Conservation (phyloP, 805 yeast species). For the Zygotorulaspora chibaensis region DNA sequence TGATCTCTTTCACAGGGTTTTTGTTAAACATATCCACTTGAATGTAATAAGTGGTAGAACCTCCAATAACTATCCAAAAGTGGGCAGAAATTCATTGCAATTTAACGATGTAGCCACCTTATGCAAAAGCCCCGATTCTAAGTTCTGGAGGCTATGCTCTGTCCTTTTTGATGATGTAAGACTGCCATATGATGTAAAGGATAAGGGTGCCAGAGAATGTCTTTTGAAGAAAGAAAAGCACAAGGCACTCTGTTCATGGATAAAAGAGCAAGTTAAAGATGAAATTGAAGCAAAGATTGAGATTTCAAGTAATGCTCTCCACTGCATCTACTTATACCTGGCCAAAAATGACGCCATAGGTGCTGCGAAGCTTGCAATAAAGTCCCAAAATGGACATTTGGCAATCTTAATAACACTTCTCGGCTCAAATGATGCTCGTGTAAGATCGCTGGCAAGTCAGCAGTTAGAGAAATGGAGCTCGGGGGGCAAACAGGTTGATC, state of each 20-base stretch:
- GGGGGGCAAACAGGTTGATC: slow-evolving; percentile 39
- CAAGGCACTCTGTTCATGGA: slow-evolving; percentile 52
- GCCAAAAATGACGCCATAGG: slow-evolving; percentile 52
- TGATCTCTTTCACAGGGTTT: slow-evolving; percentile 14
- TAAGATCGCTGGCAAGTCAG: slow-evolving; percentile 48
- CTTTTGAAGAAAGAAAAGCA: slow-evolving; percentile 40
- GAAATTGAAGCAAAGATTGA: slow-evolving; percentile 36
- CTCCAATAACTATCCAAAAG: slow-evolving; percentile 37
- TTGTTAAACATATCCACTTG: slow-evolving; percentile 23
- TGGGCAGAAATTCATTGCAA: slow-evolving; percentile 35
- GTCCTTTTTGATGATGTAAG: slow-evolving; percentile 51
- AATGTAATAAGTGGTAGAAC: slow-evolving; percentile 28
- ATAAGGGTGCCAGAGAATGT: slow-evolving; percentile 20
- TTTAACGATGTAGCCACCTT: slow-evolving; percentile 25
- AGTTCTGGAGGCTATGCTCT: slow-evolving; percentile 54
- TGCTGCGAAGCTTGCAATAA: slow-evolving; percentile 60
- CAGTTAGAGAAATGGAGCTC: slow-evolving; percentile 68
- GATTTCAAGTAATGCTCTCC: slow-evolving; percentile 40
- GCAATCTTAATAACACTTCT: slow-evolving; percentile 64
- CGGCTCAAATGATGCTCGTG: slow-evolving; percentile 64
- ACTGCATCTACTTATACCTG: slow-evolving; percentile 46
- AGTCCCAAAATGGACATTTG: slow-evolving; percentile 62
- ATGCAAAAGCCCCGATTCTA: slow-evolving; percentile 23
- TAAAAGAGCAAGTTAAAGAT: slow-evolving; percentile 41
- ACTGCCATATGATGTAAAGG: slow-evolving; percentile 20